Conservation (phyloP, 768 basidiomycete species). For the Macrolepiota dolichaula region DNA sequence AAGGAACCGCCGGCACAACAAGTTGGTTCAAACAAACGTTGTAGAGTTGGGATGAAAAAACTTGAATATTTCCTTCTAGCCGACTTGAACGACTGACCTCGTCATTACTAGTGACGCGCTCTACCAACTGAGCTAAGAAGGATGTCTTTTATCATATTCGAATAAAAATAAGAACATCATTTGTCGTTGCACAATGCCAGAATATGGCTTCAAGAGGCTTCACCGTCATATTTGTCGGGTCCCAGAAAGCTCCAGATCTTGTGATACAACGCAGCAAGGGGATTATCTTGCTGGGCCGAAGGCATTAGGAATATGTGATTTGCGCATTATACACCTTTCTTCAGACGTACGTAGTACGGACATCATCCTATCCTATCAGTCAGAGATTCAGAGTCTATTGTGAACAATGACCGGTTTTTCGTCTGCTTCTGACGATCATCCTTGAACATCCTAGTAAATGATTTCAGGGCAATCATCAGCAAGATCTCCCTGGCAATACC, state of each 20-base stretch:
- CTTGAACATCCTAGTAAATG: slow-evolving; percentile 69
- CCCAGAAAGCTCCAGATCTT: too few relatives aligned
- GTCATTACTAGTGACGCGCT: slow-evolving; percentile 56
- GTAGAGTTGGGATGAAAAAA: neutral
- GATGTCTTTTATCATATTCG: slow-evolving; percentile 14
- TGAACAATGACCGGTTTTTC: slow-evolving; percentile 46
- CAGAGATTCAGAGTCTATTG: slow-evolving; percentile 36
- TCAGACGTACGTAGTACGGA: neutral
- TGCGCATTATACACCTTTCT: neutral
- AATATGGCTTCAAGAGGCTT: too few relatives aligned
- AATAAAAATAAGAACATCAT: too few relatives aligned
- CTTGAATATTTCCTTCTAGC: slow-evolving; percentile 32
- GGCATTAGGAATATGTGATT: neutral
- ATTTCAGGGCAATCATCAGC: slow-evolving; percentile 2
- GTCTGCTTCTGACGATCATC: slow-evolving; percentile 73
- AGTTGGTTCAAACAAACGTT: too few relatives aligned
- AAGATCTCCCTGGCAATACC: neutral
- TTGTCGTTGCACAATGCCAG: too few relatives aligned
- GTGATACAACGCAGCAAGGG: too few relatives aligned
- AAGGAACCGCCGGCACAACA: too few relatives aligned
- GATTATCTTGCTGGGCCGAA: too few relatives aligned
- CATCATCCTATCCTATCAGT: slow-evolving; percentile 45
- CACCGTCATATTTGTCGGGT: too few relatives aligned
- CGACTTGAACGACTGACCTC: slow-evolving; percentile 36
- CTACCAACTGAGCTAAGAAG: slow-evolving; percentile 58